Conservation (phyloP, 805 yeast species). For the Metschnikowia picachoensis region DNA sequence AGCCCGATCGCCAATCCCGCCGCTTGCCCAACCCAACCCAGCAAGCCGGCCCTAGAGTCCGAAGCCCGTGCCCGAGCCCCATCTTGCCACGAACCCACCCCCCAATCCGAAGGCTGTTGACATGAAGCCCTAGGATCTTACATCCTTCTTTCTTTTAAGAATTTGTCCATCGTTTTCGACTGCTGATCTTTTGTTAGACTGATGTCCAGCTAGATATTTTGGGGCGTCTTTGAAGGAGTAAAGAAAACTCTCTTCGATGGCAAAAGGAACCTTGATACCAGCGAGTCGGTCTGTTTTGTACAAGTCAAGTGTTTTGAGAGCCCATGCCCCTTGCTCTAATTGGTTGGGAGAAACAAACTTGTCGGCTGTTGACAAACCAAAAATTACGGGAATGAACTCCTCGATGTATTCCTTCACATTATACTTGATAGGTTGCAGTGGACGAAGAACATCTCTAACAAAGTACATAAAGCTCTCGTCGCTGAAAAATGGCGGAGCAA, state of each 20-base stretch:
- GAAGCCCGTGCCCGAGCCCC: too few species aligned
- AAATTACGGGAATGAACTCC: conserved; percentile 24
- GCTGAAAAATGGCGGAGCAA: conserved; percentile 45
- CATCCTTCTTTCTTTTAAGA: not conserved
- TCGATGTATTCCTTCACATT: conserved; percentile 40
- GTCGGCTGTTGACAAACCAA: conserved; percentile 1
- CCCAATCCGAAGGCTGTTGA: too few species aligned
- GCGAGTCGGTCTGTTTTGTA: conserved; percentile 23
- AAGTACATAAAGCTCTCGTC: conserved; percentile 43
- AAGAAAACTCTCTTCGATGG: conserved; percentile 12
- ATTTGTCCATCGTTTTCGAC: not conserved
- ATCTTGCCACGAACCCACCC: too few species aligned
- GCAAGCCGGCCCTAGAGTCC: too few species aligned
- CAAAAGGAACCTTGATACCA: conserved; percentile 22
- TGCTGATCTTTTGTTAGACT: not conserved
- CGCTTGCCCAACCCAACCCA: too few species aligned
- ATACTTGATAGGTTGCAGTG: conserved; percentile 36
- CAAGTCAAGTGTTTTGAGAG: conserved; percentile 29
- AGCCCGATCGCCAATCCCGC: too few species aligned
- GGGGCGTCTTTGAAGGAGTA: conserved; percentile 2
- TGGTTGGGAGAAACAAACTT: conserved; percentile 1
- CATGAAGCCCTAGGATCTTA: too few species aligned
- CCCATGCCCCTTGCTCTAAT: conserved; percentile 38
- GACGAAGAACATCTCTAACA: conserved; percentile 24
- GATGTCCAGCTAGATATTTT: not conserved